Conservation (phyloP, 805 yeast genomes). For the Schizosaccharomyces cryophilus region DNA sequence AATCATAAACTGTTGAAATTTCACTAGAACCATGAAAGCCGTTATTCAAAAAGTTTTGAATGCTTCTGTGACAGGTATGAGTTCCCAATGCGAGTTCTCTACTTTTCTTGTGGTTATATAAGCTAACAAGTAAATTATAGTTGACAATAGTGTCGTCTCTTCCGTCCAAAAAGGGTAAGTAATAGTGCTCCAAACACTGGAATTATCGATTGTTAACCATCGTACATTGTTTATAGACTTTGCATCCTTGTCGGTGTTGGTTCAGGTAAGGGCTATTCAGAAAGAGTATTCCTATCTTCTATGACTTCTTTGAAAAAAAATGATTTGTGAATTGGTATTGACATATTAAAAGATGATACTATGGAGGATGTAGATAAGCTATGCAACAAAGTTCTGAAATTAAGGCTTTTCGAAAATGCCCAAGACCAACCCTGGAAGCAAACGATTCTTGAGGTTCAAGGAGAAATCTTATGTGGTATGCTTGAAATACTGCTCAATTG, state of each 20-base stretch:
- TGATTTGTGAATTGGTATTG: conserved; percentile 13
- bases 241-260: neutral
- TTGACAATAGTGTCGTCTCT: neutral
- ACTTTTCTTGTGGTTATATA: neutral
- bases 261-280: neutral
- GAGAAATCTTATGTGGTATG: conserved; percentile 43
- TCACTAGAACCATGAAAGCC: conserved; percentile 35
- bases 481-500: neutral
- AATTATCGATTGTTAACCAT: neutral
- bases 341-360: conserved; percentile 59
- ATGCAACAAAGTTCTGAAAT: conserved; percentile 36
- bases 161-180: neutral
- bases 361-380: conserved; percentile 44
- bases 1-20: too few relatives aligned
- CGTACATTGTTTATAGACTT: neutral
- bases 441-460: conserved; percentile 36
- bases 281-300: neutral
- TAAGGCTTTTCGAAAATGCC: conserved; percentile 21
- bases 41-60: conserved; percentile 73
- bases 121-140: neutral
- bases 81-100: conserved; percentile 6
- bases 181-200: neutral
- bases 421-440: conserved; percentile 44
- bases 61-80: conserved; percentile 73
- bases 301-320: too few relatives aligned